phyloP scores from a whole-genome alignment of 352 stramenopile species.

The Pythium aristosporum region DNA sequence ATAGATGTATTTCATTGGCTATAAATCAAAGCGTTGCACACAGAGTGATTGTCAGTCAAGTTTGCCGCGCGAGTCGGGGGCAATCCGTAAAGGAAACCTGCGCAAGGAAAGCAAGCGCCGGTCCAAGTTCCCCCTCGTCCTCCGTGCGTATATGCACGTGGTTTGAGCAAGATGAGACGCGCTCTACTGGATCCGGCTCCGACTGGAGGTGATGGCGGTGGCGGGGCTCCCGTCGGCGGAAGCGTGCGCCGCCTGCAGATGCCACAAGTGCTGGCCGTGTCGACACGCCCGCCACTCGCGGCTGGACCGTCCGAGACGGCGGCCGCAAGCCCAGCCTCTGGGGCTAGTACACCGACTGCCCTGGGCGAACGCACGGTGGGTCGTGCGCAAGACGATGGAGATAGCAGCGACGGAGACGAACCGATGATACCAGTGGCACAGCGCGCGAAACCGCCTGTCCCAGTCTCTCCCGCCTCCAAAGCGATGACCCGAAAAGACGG shows the following conservation, averaged over 20 bases:
- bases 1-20: neutral
- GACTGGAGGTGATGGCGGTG: conserved; percentile 2
- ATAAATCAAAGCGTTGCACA: conserved; percentile 19
- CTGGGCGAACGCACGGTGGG: neutral
- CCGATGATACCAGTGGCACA: neutral
- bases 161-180: conserved; percentile 13
- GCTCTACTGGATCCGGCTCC: conserved; percentile 9
- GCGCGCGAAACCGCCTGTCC: conserved; percentile 1
- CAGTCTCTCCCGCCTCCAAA: neutral
- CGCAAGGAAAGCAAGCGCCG: conserved; percentile 5
- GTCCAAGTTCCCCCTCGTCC: neutral
- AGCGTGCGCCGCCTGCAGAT: conserved; percentile 17
- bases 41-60: conserved; percentile 25
- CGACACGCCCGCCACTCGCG: conserved; percentile 12
- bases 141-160: neutral
- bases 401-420: neutral
- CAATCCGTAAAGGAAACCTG: neutral
- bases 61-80: conserved; percentile 18
- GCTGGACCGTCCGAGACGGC: conserved; percentile 5
- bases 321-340: neutral
- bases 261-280: conserved; percentile 14
- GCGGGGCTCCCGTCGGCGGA: neutral
- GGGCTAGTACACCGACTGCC: neutral
- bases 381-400: neutral
- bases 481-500: conserved; percentile 45